Evolutionary conservation across 176 grass and related monocot species (phyloP).

Genomic region (Otatea glauca): DNA sequence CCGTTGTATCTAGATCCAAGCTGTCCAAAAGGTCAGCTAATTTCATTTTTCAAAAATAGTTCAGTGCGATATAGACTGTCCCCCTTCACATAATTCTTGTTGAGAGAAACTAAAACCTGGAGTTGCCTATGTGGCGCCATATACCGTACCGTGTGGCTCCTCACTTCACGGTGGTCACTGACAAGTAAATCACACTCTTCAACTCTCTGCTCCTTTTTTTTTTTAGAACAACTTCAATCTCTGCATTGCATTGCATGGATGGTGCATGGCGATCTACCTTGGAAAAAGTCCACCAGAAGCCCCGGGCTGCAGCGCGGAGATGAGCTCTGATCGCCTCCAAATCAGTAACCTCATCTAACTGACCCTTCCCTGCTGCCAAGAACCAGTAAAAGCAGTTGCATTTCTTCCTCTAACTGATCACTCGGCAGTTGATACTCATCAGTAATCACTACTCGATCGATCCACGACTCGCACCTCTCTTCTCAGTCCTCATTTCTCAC

Average conservation of each 20-base stretch:
- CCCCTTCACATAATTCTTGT: no score
- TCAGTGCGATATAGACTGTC: no score
- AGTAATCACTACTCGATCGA: no score
- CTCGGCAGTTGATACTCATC: background rate
- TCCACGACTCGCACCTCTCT: background rate
- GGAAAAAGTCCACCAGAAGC: background rate
- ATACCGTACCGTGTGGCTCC: no score
- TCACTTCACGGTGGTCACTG: background rate
- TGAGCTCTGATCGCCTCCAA: background rate
- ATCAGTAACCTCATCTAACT: background rate
- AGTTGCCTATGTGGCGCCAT: background rate
- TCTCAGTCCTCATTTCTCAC: background rate
- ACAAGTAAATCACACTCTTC: background rate
- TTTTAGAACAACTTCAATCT: background rate
- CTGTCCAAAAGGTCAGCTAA: no score
- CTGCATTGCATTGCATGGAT: background rate
- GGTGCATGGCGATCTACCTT: background rate
- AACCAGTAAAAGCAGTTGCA: slow-evolving; percentile 33
- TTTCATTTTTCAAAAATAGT: no score
- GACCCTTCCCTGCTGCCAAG: background rate
- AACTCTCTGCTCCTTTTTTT: no score
- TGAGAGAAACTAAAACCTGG: no score
- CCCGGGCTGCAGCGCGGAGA: background rate
- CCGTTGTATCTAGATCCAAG: no score
- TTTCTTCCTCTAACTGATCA: background rate